Base-by-base conservation (phyloP, 208 protist species). In the Trypanosoma rangeli region DNA sequence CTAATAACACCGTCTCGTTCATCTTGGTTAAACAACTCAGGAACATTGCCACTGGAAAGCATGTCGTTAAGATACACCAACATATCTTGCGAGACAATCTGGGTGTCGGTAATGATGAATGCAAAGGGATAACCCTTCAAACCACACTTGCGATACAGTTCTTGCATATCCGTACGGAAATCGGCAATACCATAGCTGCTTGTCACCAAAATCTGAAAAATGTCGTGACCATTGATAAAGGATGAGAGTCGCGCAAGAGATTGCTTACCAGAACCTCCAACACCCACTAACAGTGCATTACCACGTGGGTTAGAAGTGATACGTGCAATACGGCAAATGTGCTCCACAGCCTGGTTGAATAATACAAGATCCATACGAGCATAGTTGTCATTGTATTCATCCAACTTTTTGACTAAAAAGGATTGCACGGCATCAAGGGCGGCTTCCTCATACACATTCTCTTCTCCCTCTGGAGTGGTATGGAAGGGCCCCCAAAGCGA, bases 61-160 rank as follows among this genome's bases (percentile, higher is more conserved):
- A 99, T 97, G 76, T 98, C 97, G 84, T 99, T 99, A 37, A 99
- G 77, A 77, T 99, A 98, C 49, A 99, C 97, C 15, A 99, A 81
- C 88, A 98, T 98, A 67, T 97, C 84, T 64, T 98, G 89, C 42
- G 98, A 87, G 10, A 98, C 93, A 76, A 99, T 98, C 76, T 99
- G 98, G 13, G 89, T 93, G 81, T 99, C 98, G 4, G 98, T 99
- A 53, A 99, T 86, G 57, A 99, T 93, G 82, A 99, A 99, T 0
- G 93, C 80, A 68, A 96, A 98, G 24, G 92, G 86, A 66, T 94
- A 92, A 49, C 95, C 97, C 62, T 98, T 97, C 42, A 98, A 72
- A 70, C 98, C 98, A 58, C 94, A 90, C 73, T 98, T 98, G 44
- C 83, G 85, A 87, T 98, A 99, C n/a, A 99, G 79, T 64, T 94